Conservation (phyloP, 2,329 filamentous ascomycete species). For the Rhynchosporium agropyri region DNA sequence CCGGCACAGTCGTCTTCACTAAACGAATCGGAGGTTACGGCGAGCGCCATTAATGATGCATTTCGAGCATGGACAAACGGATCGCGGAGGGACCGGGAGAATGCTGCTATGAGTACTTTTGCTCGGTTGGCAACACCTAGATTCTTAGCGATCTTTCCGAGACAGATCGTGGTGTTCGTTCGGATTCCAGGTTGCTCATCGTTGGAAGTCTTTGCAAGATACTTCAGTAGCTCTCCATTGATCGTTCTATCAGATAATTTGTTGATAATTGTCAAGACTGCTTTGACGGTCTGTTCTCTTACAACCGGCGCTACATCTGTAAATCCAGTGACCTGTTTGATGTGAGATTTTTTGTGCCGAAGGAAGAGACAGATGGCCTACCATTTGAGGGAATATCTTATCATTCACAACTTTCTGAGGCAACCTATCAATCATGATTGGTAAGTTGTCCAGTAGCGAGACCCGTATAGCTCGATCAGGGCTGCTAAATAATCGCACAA, state of each 20-base stretch:
- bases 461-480: constrained; percentile 92
- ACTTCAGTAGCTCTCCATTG: constrained; percentile 88
- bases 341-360: neutral
- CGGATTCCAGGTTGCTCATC: constrained; percentile 96
- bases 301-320: constrained; percentile 89
- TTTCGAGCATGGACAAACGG: constrained; percentile 94
- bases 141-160: constrained; percentile 94
- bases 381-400: constrained; percentile 95
- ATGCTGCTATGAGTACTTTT: constrained; percentile 92
- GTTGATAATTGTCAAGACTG: constrained; percentile 80
- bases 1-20: constrained; percentile 85
- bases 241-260: constrained; percentile 92
- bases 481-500: constrained; percentile 85
- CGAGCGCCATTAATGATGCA: constrained; percentile 82
- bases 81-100: constrained; percentile 84
- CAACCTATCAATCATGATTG: constrained; percentile 87
- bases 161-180: constrained; percentile 96
- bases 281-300: constrained; percentile 93
- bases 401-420: constrained; percentile 89
- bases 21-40: constrained; percentile 84
- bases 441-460: constrained; percentile 84
- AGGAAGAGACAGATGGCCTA: constrained; percentile 44
- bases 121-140: constrained; percentile 75
- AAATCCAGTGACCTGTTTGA: constrained; percentile 79
- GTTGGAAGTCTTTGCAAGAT: constrained; percentile 93